These are phyloP conservation scores for Agrocybe pediades DNA, from an alignment of 768 basidiomycete genomes.

Conservation along the genomic window DNA sequence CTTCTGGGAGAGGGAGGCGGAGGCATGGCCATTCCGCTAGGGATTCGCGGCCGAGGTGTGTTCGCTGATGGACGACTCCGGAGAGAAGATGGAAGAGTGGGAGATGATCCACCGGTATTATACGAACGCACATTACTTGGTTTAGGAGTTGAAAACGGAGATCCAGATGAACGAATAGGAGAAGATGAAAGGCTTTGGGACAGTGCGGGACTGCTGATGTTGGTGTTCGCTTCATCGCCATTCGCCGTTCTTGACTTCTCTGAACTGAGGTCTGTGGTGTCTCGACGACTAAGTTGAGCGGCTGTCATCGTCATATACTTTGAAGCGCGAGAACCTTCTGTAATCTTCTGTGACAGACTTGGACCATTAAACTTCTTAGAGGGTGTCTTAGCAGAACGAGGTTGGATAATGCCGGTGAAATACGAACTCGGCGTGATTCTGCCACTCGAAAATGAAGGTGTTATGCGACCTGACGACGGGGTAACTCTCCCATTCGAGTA, in stretches of 20 bases:
- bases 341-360: constrained; percentile 51
- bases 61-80: constrained; percentile 42
- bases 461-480: constrained; percentile 49
- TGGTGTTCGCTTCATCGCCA: background rate
- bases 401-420: constrained; percentile 33
- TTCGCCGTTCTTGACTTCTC: constrained; percentile 31
- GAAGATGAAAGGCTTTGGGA: constrained; percentile 35
- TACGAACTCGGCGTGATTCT: constrained; percentile 40
- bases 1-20: constrained; percentile 68
- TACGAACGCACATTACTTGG: constrained; percentile 32
- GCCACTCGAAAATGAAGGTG: constrained; percentile 42
- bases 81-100: constrained; percentile 28
- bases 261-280: constrained; percentile 19
- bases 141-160: constrained; percentile 73
- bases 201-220: constrained; percentile 28
- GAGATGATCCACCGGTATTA: constrained; percentile 33
- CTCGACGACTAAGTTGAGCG: constrained; percentile 66
- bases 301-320: constrained; percentile 87
- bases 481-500: constrained; percentile 41
- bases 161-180: constrained; percentile 50
- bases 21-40: constrained; percentile 80
- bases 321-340: constrained; percentile 82
- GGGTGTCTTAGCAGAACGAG: constrained; percentile 33
- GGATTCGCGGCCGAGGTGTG: constrained; percentile 67
- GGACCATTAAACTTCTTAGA: constrained; percentile 30